Percentiles rank a stretch among this genome's conserved stretches.
Evolutionary conservation across 345 rosid species (phyloP).

Genomic region (Cardiospermum halicacabum): DNA sequence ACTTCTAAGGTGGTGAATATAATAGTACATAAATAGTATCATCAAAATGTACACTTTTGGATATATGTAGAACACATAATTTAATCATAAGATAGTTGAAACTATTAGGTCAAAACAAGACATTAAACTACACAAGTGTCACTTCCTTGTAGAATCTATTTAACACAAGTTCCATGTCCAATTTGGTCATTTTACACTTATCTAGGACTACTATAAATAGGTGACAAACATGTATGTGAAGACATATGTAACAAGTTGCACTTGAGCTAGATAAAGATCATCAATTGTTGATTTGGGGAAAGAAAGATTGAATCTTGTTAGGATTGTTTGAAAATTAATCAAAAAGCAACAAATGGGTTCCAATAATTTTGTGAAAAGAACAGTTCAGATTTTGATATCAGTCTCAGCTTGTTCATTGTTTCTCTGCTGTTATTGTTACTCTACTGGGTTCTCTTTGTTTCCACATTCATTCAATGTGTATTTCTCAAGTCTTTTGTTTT

Average conservation of each 20-base stretch:
- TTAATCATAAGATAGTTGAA: too few relatives aligned
- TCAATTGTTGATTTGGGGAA: too few relatives aligned
- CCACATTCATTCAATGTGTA: constrained; percentile 29
- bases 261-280: too few relatives aligned
- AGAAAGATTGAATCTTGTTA: constrained; percentile 2
- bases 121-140: too few relatives aligned
- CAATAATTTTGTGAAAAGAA: constrained; percentile 17
- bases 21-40: too few relatives aligned
- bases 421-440: constrained; percentile 37
- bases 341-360: not conserved
- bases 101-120: not conserved
- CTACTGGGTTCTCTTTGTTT: constrained; percentile 21
- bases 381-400: constrained; percentile 21
- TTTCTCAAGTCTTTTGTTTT: constrained; percentile 34
- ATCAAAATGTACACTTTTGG: too few relatives aligned
- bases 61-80: too few relatives aligned
- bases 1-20: not conserved
- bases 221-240: not conserved
- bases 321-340: too few relatives aligned
- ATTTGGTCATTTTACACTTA: not conserved
- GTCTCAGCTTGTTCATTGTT: constrained; percentile 26
- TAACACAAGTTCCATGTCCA: not conserved
- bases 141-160: not conserved
- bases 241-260: too few relatives aligned
- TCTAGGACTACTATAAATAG: constrained; percentile 1